Evolutionary conservation across 2,329 filamentous ascomycete species (phyloP).

Genomic region (Talaromyces rugulosus): DNA sequence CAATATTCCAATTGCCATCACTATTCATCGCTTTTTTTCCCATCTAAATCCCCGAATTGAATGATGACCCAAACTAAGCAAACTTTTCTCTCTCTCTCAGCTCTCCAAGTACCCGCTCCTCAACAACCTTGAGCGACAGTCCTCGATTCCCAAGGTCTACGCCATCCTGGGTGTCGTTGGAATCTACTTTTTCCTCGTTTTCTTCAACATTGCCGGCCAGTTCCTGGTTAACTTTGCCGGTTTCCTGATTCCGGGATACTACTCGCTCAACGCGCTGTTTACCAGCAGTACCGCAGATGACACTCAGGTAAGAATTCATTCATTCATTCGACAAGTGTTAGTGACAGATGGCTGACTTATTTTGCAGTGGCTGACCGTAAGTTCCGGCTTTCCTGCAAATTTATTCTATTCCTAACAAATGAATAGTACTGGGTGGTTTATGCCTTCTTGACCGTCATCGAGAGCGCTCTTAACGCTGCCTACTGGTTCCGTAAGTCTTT

Average conservation of each 20-base stretch:
- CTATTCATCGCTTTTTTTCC: background rate
- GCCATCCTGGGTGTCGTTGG: conserved; percentile 60
- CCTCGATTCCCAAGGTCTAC: conserved; percentile 65
- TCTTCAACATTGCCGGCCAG: conserved; percentile 67
- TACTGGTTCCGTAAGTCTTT: conserved; percentile 61
- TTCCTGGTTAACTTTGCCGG: conserved; percentile 66
- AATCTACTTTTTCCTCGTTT: conserved; percentile 66
- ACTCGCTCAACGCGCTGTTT: conserved; percentile 62
- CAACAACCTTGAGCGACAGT: conserved; percentile 66
- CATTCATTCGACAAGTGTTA: background rate
- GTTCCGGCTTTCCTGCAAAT: conserved; percentile 17
- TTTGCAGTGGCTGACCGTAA: conserved; percentile 57
- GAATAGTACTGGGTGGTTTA: conserved; percentile 64
- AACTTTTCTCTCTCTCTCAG: conserved; percentile 31
- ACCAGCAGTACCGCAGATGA: conserved; percentile 58
- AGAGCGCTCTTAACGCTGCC: conserved; percentile 62
- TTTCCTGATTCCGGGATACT: conserved; percentile 63
- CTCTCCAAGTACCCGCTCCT: conserved; percentile 64
- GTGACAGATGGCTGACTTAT: conserved; percentile 21
- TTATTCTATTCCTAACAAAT: background rate
- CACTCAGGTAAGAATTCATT: conserved; percentile 51
- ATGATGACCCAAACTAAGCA: background rate
- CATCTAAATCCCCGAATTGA: background rate
- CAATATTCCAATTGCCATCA: background rate
- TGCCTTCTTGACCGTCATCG: conserved; percentile 62